These are phyloP conservation scores for Cytospora schulzeri DNA, from an alignment of 2,329 filamentous ascomycete species.

Conservation along the genomic window DNA sequence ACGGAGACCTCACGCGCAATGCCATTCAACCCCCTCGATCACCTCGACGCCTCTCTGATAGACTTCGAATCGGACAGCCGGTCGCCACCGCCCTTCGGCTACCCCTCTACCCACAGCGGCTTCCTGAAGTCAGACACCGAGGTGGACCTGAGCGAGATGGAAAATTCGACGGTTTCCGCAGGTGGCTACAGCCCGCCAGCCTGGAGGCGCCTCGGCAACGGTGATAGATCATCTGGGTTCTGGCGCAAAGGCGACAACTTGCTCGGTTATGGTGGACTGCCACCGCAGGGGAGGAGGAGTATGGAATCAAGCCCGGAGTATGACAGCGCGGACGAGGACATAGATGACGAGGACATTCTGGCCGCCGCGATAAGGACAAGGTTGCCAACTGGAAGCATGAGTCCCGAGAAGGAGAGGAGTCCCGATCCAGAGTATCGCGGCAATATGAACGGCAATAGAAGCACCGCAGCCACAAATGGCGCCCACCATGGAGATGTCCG, in stretches of 20 bases:
- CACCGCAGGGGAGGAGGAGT: slow-evolving; percentile 22
- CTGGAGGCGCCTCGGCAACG: slow-evolving; percentile 63
- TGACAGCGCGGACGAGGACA: slow-evolving; percentile 39
- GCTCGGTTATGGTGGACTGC: slow-evolving; percentile 30
- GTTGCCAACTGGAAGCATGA: slow-evolving; percentile 57
- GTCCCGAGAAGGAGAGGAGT: slow-evolving; percentile 55
- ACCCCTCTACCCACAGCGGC: slow-evolving; percentile 46
- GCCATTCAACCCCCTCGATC: slow-evolving; percentile 35
- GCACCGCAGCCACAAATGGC: slow-evolving; percentile 8
- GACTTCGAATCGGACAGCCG: slow-evolving; percentile 54
- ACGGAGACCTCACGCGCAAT: slow-evolving; percentile 11
- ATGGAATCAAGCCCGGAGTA: slow-evolving; percentile 40
- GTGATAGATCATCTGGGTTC: slow-evolving; percentile 59
- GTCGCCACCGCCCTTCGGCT: slow-evolving; percentile 42
- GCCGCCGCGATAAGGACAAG: slow-evolving; percentile 57
- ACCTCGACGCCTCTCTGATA: slow-evolving; percentile 52
- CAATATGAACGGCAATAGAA: slow-evolving; percentile 37
- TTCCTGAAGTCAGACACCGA: slow-evolving; percentile 45
- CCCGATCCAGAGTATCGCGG: slow-evolving; percentile 48
- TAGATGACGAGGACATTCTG: slow-evolving; percentile 46
- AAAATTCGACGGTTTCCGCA: slow-evolving; percentile 47
- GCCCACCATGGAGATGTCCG: slow-evolving; percentile 17
- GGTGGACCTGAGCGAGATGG: slow-evolving; percentile 40
- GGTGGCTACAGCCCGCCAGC: slow-evolving; percentile 64
- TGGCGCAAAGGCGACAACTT: slow-evolving; percentile 51